Conservation (phyloP, 2,329 filamentous ascomycete species). For the Fusarium sp. region DNA sequence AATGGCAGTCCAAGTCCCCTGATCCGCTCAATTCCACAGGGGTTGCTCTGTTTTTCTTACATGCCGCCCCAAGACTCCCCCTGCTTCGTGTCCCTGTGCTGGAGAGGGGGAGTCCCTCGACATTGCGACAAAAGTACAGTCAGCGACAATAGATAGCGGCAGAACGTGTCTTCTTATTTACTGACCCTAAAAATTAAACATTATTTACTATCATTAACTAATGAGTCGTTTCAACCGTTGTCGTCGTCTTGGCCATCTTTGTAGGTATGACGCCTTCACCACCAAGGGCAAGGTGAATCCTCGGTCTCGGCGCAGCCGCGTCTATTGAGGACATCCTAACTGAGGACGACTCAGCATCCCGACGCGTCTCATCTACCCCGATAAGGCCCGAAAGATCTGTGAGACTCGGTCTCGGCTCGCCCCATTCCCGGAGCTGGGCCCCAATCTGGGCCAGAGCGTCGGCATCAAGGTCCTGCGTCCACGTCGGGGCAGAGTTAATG, state of each 20-base stretch:
- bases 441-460: constrained; percentile 23
- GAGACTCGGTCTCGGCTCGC: background rate
- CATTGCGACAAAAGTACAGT: background rate
- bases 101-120: no score
- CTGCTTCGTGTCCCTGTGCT: no score
- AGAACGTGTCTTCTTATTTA: background rate
- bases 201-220: background rate
- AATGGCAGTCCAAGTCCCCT: no score
- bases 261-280: constrained; percentile 5
- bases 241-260: background rate
- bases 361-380: background rate
- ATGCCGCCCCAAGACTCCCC: no score
- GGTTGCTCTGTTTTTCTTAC: no score
- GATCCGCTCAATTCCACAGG: no score
- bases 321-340: background rate
- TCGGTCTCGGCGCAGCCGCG: background rate
- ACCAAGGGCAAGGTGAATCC: constrained; percentile 3
- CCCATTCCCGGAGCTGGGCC: constrained; percentile 22
- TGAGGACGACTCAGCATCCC: background rate
- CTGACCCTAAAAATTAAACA: background rate
- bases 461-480: constrained; percentile 25
- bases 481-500: constrained; percentile 19
- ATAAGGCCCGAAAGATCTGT: background rate
- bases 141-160: background rate
- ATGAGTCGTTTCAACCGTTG: background rate